Evolutionary conservation across 208 protist species (phyloP), one percentile per base, ranked within the genome.

Genomic region (Wallacemonas sp.): DNA sequence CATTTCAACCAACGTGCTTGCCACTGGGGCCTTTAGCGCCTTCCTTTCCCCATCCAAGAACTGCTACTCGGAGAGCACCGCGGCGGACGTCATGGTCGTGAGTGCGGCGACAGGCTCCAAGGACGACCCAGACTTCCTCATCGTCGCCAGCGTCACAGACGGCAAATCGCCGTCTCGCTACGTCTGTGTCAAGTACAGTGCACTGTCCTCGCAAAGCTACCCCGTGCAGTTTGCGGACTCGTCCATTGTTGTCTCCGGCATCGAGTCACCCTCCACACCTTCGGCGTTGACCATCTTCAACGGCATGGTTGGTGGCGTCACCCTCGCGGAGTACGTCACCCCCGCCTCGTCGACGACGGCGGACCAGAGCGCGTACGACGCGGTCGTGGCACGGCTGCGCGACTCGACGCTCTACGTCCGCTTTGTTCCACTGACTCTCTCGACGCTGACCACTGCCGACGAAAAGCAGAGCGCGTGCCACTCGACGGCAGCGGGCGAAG

Each of bases 201-300:
- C 32, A 8, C 28, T 12, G 29, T 41, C 52, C 18, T 44, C 52
- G 31, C 52, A n/a, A 25, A 59, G n/a, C 29, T 59, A 59, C 20
- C 31, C 52, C 7, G 52, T 59, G 52, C 52, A 41, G 31, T 59
- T 59, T 29, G 52, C 5, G 10, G 7, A 25, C 12, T 44, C 52
- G 22, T 4, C 52, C n/a, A 29, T 39, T 25, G 5, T 23, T 25
- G 52, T 59, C 11, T 59, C 52, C 4, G 52, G 52, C 16, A 11
- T 59, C n/a, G 31, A 18, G 31, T 41, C 52, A 11, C 25, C 52
- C 8, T 42, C 52, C 4, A 59, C 33, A 8, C 41, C 62, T 0
- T 2, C 61, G 10, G 26, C 18, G n/a, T 48, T 85, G 39, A 81
- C 76, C 18, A 64, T 87, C 39, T 80, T 87, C 62, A 81, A 81